Base-by-base conservation (phyloP, 441 rosid species). In the Eugenia klotzschiana region DNA sequence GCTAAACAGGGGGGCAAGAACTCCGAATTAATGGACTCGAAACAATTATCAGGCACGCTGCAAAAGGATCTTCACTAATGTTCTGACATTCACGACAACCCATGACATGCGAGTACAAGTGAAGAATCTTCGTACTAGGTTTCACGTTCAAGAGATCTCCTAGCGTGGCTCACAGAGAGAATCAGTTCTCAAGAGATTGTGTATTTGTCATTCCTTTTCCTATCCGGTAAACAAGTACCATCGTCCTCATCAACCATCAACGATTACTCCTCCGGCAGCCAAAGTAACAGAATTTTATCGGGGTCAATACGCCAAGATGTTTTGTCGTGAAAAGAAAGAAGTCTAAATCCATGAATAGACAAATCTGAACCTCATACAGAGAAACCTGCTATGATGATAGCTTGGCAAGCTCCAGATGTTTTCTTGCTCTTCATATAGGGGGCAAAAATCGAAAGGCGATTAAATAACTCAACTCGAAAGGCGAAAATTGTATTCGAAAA, bases 401-500 rank as follows among this genome's bases (percentile, higher is more conserved):
- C 77, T 5, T 33, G 82, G 80, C 89, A 88, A 89, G 86, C 90
- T 85, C 80, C 88, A 83, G 84, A 79, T 85, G 74, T 84, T 83
- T 41, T 83, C 51, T 90, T 86, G 82, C 84, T 87, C 92, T 89
- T 81, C 83, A 86, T 87, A 69, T 37, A 33, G 0, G 23, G 83
- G 51, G 81, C 80, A 73, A 64, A 89, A 84, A 81, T 77, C 85
- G 81, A 85, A 83, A 84, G 84, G 86, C 85, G 81, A 85, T 83
- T 60, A 83, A 84, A 83, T 37, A 86, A 85, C 86, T 64, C 82
- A 51, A 79, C 43, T 53, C 41, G 7, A 79, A 79, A 79, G 18
- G 41, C 16, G 56, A 20, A 82, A 55, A 85, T 84, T 86, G 89
- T 85, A 80, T 37, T 60, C 89, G 84, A 86, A 88, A 89, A 29